Evolutionary conservation across 2,329 filamentous ascomycete genomes (phyloP), one percentile per base, ranked within the genome.

Genomic region (Neonectria punicea): DNA sequence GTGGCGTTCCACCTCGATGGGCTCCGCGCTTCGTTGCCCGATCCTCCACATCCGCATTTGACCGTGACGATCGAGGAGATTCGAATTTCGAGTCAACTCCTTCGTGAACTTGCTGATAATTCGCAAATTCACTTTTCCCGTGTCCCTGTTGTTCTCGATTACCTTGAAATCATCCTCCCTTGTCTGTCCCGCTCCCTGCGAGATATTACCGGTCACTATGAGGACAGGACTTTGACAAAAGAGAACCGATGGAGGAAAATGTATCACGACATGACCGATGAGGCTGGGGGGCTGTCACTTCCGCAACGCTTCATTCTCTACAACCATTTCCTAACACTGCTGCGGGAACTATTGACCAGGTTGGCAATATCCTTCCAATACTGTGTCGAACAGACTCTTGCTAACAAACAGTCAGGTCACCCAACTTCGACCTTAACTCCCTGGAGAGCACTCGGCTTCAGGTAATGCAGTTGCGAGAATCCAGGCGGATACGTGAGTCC

Each of bases 161-260:
- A 89, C 70, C 81, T 90, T 51, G 83, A 86, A 61, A 79, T 88
- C 62, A 70, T 89, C 16, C 78, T 90, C 2, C 87, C 87, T 0
- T 88, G 86, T 61, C 77, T 90, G 18, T 81, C 80, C 57, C 82
- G 79, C 60, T 85, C 84, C 1, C 74, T 90, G 16, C 75, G 80
- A 46, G 86, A 89, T 65, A 89, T 90, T 67, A 82, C 77, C 44
- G 66, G 63, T 9, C 83, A 83, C 74, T 84, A 87, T 70, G 82
- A 87, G 36, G 84, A 89, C 71, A 82, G 79, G 39, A 80, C 79
- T 5, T 68, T 84, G 46, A 78, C 80, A 18, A 83, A 82, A 58
- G 81, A 84, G 65, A 78, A 81, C 39, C 82, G 87, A 58, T 90
- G 88, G 88, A 81, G 83, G 46, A 82, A 81, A 68, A 89, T 90